These are phyloP conservation scores for Aureobasidium leucospermi DNA, from an alignment of 2,329 filamentous ascomycete species.

Conservation along the genomic window DNA sequence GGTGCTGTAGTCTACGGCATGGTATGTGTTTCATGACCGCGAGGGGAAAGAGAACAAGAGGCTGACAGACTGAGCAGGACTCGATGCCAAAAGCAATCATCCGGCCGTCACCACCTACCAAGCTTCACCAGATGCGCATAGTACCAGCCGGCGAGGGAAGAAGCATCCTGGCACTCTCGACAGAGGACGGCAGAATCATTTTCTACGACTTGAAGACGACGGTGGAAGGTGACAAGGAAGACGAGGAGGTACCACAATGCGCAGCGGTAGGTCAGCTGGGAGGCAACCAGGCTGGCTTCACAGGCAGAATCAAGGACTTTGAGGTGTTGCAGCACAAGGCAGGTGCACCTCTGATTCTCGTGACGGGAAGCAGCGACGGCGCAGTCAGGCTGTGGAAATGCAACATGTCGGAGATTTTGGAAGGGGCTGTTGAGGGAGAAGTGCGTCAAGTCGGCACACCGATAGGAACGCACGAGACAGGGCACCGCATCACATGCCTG, in stretches of 20 bases:
- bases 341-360: slow-evolving; percentile 45
- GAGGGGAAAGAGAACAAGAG: background rate
- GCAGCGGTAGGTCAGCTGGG: slow-evolving; percentile 66
- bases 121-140: slow-evolving; percentile 78
- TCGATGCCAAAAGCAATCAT: slow-evolving; percentile 72
- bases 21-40: slow-evolving; percentile 34
- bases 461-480: slow-evolving; percentile 73
- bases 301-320: slow-evolving; percentile 82
- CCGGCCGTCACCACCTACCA: slow-evolving; percentile 60
- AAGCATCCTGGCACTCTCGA: slow-evolving; percentile 65
- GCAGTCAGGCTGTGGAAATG: slow-evolving; percentile 72
- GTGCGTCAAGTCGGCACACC: slow-evolving; percentile 54
- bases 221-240: slow-evolving; percentile 31
- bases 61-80: slow-evolving; percentile 39
- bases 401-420: slow-evolving; percentile 15
- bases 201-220: slow-evolving; percentile 65
- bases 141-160: slow-evolving; percentile 39
- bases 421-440: slow-evolving; percentile 13
- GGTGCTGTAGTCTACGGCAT: slow-evolving; percentile 80
- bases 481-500: slow-evolving; percentile 83
- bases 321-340: slow-evolving; percentile 48
- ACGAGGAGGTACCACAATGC: slow-evolving; percentile 38
- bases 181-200: slow-evolving; percentile 80
- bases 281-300: slow-evolving; percentile 57
- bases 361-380: slow-evolving; percentile 79